phyloP scores from a whole-genome alignment of 2,329 filamentous ascomycete species.

The Cyphellophora attinorum region DNA sequence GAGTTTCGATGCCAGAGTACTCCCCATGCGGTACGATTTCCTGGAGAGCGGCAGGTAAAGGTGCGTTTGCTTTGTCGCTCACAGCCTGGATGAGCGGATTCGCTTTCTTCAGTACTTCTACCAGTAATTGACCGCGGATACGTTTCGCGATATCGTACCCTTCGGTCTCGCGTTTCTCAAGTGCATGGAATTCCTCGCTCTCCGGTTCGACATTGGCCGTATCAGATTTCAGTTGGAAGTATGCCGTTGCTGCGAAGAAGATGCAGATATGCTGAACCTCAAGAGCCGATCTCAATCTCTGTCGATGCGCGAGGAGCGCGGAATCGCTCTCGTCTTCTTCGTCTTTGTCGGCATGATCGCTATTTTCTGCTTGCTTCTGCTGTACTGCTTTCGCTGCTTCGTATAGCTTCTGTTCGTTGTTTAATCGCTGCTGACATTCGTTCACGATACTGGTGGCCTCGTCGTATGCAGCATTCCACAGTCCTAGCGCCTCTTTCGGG shows the following conservation, averaged over 20 bases:
- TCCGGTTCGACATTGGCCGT: conserved; percentile 53
- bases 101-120: conserved; percentile 47
- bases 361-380: conserved; percentile 24
- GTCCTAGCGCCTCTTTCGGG: conserved; percentile 55
- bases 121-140: conserved; percentile 69
- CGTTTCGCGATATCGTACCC: conserved; percentile 70
- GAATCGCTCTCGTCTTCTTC: conserved; percentile 26
- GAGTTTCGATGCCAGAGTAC: conserved; percentile 61
- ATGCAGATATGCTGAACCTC: conserved; percentile 72
- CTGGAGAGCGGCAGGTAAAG: conserved; percentile 44
- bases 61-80: conserved; percentile 30
- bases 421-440: conserved; percentile 55
- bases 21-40: conserved; percentile 44
- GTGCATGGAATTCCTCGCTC: conserved; percentile 30
- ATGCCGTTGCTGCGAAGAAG: conserved; percentile 77
- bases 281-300: conserved; percentile 60
- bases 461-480: conserved; percentile 55
- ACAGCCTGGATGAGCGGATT: conserved; percentile 56
- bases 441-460: conserved; percentile 42
- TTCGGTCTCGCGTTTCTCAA: conserved; percentile 62
- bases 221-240: conserved; percentile 73
- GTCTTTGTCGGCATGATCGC: conserved; percentile 28
- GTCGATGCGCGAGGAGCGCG: conserved; percentile 50
- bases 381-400: conserved; percentile 19
- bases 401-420: conserved; percentile 29